Evolutionary conservation across 2,329 filamentous ascomycete genomes (phyloP), one percentile per base, ranked within the genome.

Genomic region (Fusarium sp.): DNA sequence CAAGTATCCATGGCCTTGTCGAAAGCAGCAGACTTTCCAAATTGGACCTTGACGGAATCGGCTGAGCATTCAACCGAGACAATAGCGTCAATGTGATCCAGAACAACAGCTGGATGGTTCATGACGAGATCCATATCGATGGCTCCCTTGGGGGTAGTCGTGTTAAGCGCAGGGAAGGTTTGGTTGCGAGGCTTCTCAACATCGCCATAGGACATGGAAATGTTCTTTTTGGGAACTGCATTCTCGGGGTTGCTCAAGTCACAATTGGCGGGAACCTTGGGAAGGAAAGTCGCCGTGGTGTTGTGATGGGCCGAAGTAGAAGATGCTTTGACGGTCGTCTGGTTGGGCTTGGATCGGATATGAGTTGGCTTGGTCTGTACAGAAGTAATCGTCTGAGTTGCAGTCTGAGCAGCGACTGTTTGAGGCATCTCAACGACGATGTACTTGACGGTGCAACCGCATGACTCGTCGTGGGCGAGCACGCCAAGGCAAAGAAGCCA

Each of bases 391-490:
- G 42, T 65, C 8, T 37, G 15, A 0, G 49, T 48, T 5, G 42
- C 12, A 1, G 15, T 18, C 5, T 30, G 8, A 12, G 37, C 13
- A 27, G 62, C 40, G 10, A 27, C 37, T 1, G 49, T 49, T 7
- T 49, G 42, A 32, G 62, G 62, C 60, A 65, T 65, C n/a, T 65
- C 50, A 15, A 65, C 60, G 2, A 65, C 60, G 3, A 65, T 65
- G 32, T 65, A 65, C 26, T 49, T 65, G 37, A 65, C 60, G 13
- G 60, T 64, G 32, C 62, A 65, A 11, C 60, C 62, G 15, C 62
- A 65, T 44, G 62, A 65, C 13, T 65, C 60, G 5, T 65, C 60
- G 7, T 17, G 60, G 8, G 50, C 62, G 23, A 38, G 18, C 0
- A n/a, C 50, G 14, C 42, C 13, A 5, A 41, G 42, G 18, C 32